A percentile compares a stretch with the other conserved stretches of the same genome.
Conservation (phyloP, 1,284 basidiomycete species). For the Exsudoporus floridanus region DNA sequence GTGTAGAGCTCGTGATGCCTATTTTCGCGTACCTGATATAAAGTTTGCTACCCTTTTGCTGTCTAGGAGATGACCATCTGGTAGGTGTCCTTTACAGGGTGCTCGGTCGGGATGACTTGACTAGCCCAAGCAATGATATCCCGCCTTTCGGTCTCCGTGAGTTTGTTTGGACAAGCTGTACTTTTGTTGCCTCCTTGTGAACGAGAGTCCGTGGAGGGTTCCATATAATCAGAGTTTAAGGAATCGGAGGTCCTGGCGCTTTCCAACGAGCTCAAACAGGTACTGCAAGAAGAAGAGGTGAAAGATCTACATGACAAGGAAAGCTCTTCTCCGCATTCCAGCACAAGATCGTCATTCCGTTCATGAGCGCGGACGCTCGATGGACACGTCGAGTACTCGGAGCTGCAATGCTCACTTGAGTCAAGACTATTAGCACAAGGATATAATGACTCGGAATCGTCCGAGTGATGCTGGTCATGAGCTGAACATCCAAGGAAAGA, state of each 20-base stretch:
- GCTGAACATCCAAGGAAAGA: background rate
- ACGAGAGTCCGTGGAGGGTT: slow-evolving; percentile 7
- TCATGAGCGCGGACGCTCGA: slow-evolving; percentile 8
- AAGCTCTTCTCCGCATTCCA: background rate
- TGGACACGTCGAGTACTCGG: slow-evolving; percentile 30
- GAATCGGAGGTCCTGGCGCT: slow-evolving; percentile 9
- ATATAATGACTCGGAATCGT: slow-evolving; percentile 1
- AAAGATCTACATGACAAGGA: slow-evolving; percentile 12
- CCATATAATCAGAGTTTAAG: slow-evolving; percentile 1
- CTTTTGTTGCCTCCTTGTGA: background rate
- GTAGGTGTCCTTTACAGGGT: slow-evolving; percentile 30
- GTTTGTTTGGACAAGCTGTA: background rate
- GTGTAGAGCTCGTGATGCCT: slow-evolving; percentile 15
- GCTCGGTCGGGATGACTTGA: slow-evolving; percentile 17
- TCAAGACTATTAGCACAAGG: slow-evolving; percentile 9
- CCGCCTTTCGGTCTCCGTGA: slow-evolving; percentile 14
- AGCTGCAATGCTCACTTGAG: slow-evolving; percentile 12
- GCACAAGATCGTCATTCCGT: background rate
- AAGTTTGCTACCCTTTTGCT: background rate
- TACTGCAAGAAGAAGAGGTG: slow-evolving; percentile 27
- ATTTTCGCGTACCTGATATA: slow-evolving; percentile 9
- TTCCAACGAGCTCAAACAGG: slow-evolving; percentile 17
- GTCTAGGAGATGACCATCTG: slow-evolving; percentile 14
- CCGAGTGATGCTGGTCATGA: background rate
- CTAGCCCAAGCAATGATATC: slow-evolving; percentile 23